Evolutionary conservation across 2,329 filamentous ascomycete genomes (phyloP).

Genomic region (Cryphonectria nitschkei): DNA sequence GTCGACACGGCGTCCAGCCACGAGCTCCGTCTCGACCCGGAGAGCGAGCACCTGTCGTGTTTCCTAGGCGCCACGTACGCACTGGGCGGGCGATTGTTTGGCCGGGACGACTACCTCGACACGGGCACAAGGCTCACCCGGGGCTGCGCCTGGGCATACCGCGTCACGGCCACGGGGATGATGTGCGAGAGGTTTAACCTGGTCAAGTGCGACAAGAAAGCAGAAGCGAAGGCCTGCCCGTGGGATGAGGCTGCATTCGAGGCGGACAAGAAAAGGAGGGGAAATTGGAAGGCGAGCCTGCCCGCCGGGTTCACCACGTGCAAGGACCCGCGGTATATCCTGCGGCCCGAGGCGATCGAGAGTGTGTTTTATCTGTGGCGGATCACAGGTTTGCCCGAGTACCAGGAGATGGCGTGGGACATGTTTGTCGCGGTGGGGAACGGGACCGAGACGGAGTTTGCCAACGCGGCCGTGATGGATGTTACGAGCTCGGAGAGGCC

Average conservation of each 20-base stretch:
- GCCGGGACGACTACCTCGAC: conserved; percentile 55
- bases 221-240: conserved; percentile 43
- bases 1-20: conserved; percentile 21
- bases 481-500: conserved; percentile 47
- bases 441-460: conserved; percentile 50
- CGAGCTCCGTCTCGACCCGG: conserved; percentile 40
- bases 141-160: conserved; percentile 67
- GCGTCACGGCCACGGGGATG: conserved; percentile 59
- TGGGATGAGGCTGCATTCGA: conserved; percentile 44
- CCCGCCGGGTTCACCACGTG: conserved; percentile 65
- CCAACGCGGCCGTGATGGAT: conserved; percentile 52
- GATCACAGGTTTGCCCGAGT: conserved; percentile 50
- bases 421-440: conserved; percentile 55
- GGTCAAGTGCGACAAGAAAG: conserved; percentile 42
- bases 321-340: conserved; percentile 52
- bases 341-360: conserved; percentile 44
- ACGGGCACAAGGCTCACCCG: conserved; percentile 61
- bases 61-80: conserved; percentile 74
- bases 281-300: conserved; percentile 36
- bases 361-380: conserved; percentile 57
- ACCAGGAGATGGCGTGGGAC: conserved; percentile 55
- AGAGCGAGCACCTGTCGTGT: conserved; percentile 65
- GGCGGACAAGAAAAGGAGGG: conserved; percentile 29
- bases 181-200: conserved; percentile 61
- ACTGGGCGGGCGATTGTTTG: conserved; percentile 66